Evolutionary conservation across 192 early-diverging fungal genomes (phyloP).

Genomic region (Ambispora gerdemannii): DNA sequence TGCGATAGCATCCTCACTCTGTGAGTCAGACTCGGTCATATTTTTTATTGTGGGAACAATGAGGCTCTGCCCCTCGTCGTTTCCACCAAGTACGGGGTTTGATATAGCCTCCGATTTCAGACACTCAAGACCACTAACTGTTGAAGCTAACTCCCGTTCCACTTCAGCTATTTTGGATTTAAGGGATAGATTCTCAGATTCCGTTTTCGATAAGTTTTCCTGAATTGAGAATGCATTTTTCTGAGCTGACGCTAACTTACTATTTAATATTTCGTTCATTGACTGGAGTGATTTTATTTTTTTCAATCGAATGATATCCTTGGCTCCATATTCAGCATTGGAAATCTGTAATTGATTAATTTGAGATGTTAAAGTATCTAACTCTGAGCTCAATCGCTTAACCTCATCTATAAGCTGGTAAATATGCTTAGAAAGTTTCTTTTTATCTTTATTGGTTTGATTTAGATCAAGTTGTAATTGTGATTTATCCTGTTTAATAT

Average conservation of each 20-base stretch:
- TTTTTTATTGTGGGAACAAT: too few species aligned
- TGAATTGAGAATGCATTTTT: not conserved
- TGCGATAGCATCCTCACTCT: not conserved
- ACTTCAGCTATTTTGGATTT: constrained; percentile 3
- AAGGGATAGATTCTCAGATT: not conserved
- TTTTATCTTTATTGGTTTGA: not conserved
- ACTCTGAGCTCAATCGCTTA: not conserved
- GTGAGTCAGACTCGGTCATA: too few species aligned
- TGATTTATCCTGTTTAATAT: not conserved
- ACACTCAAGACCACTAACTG: not conserved
- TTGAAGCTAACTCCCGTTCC: not conserved
- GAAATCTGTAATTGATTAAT: not conserved
- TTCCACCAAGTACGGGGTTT: not conserved
- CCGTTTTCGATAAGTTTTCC: not conserved
- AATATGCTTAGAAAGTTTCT: not conserved
- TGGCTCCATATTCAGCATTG: not conserved
- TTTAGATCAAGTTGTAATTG: not conserved
- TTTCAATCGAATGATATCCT: not conserved
- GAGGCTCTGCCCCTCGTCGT: not conserved
- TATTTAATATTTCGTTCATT: not conserved
- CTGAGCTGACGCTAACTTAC: constrained; percentile 8
- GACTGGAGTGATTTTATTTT: not conserved
- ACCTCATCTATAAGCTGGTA: not conserved
- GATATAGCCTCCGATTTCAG: constrained; percentile 15
- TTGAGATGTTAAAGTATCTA: not conserved